Evolutionary conservation across 2,329 filamentous ascomycete genomes (phyloP), one percentile per base, ranked within the genome.

Genomic region (Metarhizium robertsii): DNA sequence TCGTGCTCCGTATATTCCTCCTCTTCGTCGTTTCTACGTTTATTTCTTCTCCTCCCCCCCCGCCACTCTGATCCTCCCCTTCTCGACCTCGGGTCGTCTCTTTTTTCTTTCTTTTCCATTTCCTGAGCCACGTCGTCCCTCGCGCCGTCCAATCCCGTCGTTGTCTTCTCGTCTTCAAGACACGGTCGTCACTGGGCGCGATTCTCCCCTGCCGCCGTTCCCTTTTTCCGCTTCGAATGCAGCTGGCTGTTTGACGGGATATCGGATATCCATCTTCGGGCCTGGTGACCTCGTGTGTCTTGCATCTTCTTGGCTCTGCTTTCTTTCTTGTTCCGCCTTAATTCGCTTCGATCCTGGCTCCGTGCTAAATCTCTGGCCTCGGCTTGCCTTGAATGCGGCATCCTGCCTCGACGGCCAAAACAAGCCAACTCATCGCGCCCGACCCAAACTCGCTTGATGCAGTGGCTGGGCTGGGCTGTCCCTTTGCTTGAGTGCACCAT

Each of bases 361-460:
- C 45, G 50, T 49, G n/a, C n/a, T 34, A 10, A 45, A 20, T 36
- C 32, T 11, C 29, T 46, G 61, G 62, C 65, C 62, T 68, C 66
- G 64, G 67, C 62, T 62, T 57, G 58, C 63, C 45, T 48, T 48
- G 20, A 48, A 61, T 50, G 58, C 58, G 60, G 61, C 64, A 62
- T 63, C 63, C 34, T 40, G 66, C 69, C 72, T 75, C 70, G 70
- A 73, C 71, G 71, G 73, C 73, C 32, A 66, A 62, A 20, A n/a
- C 6, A 29, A 55, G 43, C 48, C 46, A 11, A 60, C 61, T 61
- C 64, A 60, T 64, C 61, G 55, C 48, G 30, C 46, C 18, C 62
- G 65, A 64, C 61, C 61, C 63, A 68, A 34, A 67, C 71, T 73
- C 70, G 72, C 74, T 76, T 71, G 74, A 76, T 65, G 75, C 73